Evolutionary conservation across 805 yeast genomes (phyloP), one percentile per base, ranked within the genome.

Genomic region (Zygotorulaspora sp.): DNA sequence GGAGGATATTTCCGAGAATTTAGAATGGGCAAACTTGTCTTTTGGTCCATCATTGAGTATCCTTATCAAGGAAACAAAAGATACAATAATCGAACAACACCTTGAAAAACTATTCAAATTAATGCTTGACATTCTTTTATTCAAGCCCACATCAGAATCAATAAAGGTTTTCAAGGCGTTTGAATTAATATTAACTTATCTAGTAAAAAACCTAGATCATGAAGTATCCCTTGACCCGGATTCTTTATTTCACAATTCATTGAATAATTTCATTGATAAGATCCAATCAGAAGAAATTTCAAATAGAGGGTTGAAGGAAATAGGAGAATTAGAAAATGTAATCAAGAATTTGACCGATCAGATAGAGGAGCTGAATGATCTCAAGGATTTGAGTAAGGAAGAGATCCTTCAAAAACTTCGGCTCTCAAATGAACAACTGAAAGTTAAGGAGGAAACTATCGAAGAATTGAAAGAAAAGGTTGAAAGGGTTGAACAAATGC

Each of bases 221-320:
- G 59, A 72, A 9, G 64, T 61, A 52, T 62, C 61, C 34, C 26
- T 43, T 10, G 69, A 68, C 36, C 42, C 52, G 12, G 83, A 79
- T 32, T 69, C 79, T n/a, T 77, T 85, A 11, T 70, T 86, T 47
- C 84, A 82, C 36, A 76, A 83, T 32, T 85, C 95, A 1, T 78
- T 89, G 23, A 87, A 84, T 52, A 69, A 78, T 38, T 66, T 90
- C 31, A 69, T 77, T 41, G 79, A 86, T 29, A 72, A 83, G 18
- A 69, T 89, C 53, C 79, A 80, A 48, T 84, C 96, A 0, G 96
- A 90, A 57, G 95, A 86, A 37, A 80, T 81, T 62, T 95, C 95
- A 9, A 70, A 78, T 36, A 71, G 83, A 43, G 94, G 96, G 44
- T 71, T 67, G 87, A 75, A 38, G 69, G 79, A 24, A 71, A 72